Conservation (phyloP, 2,329 filamentous ascomycete species). For the Beauveria pseudobassiana region DNA sequence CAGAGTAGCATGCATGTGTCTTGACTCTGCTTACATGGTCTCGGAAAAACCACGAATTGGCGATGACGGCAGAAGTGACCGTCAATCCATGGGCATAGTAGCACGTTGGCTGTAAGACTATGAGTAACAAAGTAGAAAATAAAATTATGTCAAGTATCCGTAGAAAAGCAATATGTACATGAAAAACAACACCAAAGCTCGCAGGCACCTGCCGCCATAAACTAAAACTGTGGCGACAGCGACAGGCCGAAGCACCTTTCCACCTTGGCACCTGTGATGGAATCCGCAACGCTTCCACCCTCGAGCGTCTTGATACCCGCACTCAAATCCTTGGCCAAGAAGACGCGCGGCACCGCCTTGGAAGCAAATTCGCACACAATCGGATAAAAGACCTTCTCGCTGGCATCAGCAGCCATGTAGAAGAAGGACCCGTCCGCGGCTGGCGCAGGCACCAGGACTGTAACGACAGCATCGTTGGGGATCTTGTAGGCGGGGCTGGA, state of each 20-base stretch:
- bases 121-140: too few species aligned
- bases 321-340: conserved; percentile 20
- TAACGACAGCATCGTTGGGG: conserved; percentile 14
- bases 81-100: too few species aligned
- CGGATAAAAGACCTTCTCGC: conserved; percentile 20
- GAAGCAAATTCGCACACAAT: conserved; percentile 22
- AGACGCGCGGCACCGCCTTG: conserved; percentile 18
- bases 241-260: conserved; percentile 6
- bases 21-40: too few species aligned
- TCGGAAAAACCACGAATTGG: too few species aligned
- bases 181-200: neutral
- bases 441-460: conserved; percentile 16
- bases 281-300: conserved; percentile 17
- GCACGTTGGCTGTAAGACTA: too few species aligned
- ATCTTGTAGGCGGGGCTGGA: conserved; percentile 15
- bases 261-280: conserved; percentile 22
- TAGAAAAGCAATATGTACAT: neutral
- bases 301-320: conserved; percentile 18
- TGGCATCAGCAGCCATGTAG: conserved; percentile 17
- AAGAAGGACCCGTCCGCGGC: conserved; percentile 12
- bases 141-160: too few species aligned
- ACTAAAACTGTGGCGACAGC: neutral
- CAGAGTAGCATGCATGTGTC: too few species aligned
- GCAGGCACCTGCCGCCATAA: neutral
- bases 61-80: too few species aligned